Base-by-base conservation (phyloP, 2,329 filamentous ascomycete genomes). In the Aspergillus calidoustus region DNA sequence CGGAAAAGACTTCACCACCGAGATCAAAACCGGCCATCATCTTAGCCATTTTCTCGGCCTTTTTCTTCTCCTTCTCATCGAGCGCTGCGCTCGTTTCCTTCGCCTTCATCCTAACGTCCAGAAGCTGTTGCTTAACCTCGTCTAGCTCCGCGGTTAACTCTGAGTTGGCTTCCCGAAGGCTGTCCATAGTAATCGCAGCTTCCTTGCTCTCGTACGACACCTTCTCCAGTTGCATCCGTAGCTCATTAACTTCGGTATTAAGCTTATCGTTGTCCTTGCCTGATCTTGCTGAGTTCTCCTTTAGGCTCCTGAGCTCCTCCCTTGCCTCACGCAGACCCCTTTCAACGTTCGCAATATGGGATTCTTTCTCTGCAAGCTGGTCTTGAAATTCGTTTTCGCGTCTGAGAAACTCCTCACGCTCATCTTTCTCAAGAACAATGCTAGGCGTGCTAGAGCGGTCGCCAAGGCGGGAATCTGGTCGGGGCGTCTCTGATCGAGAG, bases 1-100 rank as follows among this genome's bases (percentile, higher is more conserved):
- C 91, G 68, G 93, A 97, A 76, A 98, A 96, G 34, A 96, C 89
- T 61, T 97, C 93, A 53, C 91, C 90, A 49, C 93, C 94, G 38
- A 99, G 86, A 72, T 99, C 94, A 71, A 99, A 98, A 3, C 94
- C 93, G 62, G 95, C 95, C 94, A 99, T 97, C 95, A 99, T 99
- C 85, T 97, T 91, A 48, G 95, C 95, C 95, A 99, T 99, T 80
- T 96, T 95, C 81, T 99, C 95, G 0, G 93, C 92, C 85, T 99
- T 99, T 82, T 93, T 93, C 84, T 93, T 94, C 80, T 98, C 96
- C 84, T 99, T 99, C 80, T 98, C 95, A 70, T 98, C 94, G 22
- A 96, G 82, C 17, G 92, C 90, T 8, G 93, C 93, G 49, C 87
- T 93, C 1, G 91, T 94, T 80, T 98, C 95, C 81, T 95, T 96